Evolutionary conservation across 805 yeast species (phyloP).

Genomic region (Metschnikowia lochheadii): DNA sequence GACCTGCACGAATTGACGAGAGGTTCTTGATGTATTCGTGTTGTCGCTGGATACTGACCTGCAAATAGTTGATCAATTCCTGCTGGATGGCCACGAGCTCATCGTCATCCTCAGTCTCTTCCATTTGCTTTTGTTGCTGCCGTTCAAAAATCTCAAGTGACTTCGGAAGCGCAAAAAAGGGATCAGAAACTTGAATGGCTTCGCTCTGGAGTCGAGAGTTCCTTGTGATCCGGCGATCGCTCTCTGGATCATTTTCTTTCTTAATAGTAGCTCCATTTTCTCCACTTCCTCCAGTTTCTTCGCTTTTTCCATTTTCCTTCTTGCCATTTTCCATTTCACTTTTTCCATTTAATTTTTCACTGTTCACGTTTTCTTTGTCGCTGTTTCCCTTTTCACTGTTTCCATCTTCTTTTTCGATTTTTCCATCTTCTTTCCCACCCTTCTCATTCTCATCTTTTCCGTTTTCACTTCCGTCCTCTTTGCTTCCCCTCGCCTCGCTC

Average conservation of each 20-base stretch:
- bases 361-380: neutral
- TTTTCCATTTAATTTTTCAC: neutral
- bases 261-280: neutral
- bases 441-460: slow-evolving; percentile 1
- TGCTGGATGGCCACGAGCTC: slow-evolving; percentile 58
- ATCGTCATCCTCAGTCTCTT: slow-evolving; percentile 20
- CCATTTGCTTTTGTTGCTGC: slow-evolving; percentile 20
- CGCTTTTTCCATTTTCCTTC: neutral
- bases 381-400: slow-evolving; percentile 10
- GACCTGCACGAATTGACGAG: slow-evolving; percentile 65
- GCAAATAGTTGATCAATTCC: slow-evolving; percentile 39
- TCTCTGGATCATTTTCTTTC: slow-evolving; percentile 9
- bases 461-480: slow-evolving; percentile 5
- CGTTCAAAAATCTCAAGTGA: slow-evolving; percentile 32
- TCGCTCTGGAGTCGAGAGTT: slow-evolving; percentile 42
- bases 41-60: slow-evolving; percentile 44
- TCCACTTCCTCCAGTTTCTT: slow-evolving; percentile 5
- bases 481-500: slow-evolving; percentile 12
- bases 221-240: slow-evolving; percentile 15
- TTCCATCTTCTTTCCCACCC: neutral
- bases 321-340: neutral
- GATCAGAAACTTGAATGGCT: slow-evolving; percentile 46
- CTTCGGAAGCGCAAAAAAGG: slow-evolving; percentile 55
- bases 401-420: neutral
- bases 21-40: slow-evolving; percentile 85